A percentile compares a stretch with the other conserved stretches of the same genome.
Evolutionary conservation across 192 early-diverging fungal genomes (phyloP).

Genomic region (Backusella mclennaniae): DNA sequence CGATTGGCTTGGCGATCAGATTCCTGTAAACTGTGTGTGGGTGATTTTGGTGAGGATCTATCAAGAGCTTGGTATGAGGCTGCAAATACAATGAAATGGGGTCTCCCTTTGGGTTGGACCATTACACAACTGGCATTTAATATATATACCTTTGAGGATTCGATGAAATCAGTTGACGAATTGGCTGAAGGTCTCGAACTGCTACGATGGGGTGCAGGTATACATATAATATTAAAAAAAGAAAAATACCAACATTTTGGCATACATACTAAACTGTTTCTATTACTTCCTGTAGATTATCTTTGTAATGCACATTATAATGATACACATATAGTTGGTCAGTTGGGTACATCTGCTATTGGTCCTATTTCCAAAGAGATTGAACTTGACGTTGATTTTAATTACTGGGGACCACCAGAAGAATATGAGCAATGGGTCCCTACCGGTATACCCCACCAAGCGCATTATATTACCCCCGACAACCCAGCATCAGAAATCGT

Average conservation of each 20-base stretch:
- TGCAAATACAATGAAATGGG: conserved; percentile 62
- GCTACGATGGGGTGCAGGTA: conserved; percentile 39
- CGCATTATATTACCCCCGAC: conserved; percentile 31
- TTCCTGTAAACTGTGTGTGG: conserved; percentile 49
- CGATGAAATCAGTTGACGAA: conserved; percentile 40
- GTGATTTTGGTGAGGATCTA: conserved; percentile 50
- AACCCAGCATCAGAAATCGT: conserved; percentile 36
- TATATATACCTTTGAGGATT: conserved; percentile 40
- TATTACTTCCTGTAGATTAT: conserved; percentile 39
- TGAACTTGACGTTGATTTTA: conserved; percentile 47
- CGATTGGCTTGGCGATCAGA: conserved; percentile 53
- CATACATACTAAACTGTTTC: too few species aligned
- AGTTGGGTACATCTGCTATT: conserved; percentile 32
- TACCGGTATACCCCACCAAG: conserved; percentile 31
- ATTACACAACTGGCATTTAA: conserved; percentile 49
- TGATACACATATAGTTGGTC: conserved; percentile 47
- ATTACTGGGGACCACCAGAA: conserved; percentile 56
- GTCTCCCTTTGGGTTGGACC: conserved; percentile 49
- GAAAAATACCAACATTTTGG: too few species aligned
- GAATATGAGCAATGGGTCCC: conserved; percentile 46
- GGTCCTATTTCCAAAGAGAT: conserved; percentile 36
- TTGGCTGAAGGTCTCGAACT: conserved; percentile 38
- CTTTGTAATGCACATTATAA: conserved; percentile 57
- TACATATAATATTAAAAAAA: not conserved
- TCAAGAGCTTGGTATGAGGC: conserved; percentile 56